These are phyloP conservation scores for Dactylonectria estremocensis DNA, from an alignment of 2,329 filamentous ascomycete species.

Conservation along the genomic window DNA sequence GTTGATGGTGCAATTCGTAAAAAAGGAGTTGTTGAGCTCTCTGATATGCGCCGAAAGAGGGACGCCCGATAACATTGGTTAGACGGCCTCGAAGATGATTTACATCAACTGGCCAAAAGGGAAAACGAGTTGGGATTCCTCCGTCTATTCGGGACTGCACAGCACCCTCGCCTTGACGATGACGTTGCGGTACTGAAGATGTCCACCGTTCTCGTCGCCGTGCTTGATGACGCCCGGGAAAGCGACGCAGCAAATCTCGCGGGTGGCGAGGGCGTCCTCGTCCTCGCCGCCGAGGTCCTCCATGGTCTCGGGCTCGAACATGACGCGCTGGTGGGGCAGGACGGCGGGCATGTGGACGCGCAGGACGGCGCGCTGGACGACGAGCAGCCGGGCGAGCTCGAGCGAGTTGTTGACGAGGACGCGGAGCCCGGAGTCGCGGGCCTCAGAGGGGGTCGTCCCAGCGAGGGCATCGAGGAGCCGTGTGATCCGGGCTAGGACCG, in stretches of 20 bases:
- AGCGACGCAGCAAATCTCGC: constrained; percentile 73
- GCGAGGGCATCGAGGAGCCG: constrained; percentile 66
- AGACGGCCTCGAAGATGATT: neutral
- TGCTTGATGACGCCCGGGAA: constrained; percentile 77
- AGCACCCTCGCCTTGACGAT: constrained; percentile 77
- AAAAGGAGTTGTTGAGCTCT: constrained; percentile 10
- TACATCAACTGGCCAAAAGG: neutral
- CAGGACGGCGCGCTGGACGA: constrained; percentile 72
- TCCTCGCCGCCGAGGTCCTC: constrained; percentile 77
- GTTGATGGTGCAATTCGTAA: neutral
- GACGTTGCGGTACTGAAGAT: constrained; percentile 73
- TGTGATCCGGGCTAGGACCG: constrained; percentile 64
- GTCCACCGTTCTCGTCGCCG: constrained; percentile 75
- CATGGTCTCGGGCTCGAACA: constrained; percentile 74
- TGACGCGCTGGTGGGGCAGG: constrained; percentile 65
- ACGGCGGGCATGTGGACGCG: constrained; percentile 69
- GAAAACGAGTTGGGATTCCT: neutral
- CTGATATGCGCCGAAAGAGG: neutral
- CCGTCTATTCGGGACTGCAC: constrained; percentile 63
- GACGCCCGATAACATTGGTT: neutral
- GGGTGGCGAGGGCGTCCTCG: constrained; percentile 66
- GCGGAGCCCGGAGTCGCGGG: constrained; percentile 68
- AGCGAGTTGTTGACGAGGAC: constrained; percentile 68
- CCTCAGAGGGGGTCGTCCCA: constrained; percentile 55
- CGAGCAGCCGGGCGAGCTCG: constrained; percentile 70